phyloP scores from a whole-genome alignment of 176 grass and related monocot species.

The Bolboschoenus planiculmis region DNA sequence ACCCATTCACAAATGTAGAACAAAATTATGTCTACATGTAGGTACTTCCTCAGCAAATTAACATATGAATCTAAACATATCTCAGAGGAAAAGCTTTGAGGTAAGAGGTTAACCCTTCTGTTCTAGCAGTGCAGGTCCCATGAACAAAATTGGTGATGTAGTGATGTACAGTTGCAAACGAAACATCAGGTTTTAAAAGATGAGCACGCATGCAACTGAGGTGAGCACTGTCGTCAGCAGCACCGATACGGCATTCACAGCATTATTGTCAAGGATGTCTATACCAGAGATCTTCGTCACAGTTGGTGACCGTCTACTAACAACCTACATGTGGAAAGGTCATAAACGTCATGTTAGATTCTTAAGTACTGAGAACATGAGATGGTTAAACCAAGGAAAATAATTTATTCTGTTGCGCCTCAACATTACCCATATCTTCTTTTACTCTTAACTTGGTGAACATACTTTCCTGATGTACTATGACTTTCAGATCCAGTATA shows the following conservation, averaged over 20 bases:
- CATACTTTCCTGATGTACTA: constrained; percentile 8
- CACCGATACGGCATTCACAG: constrained; percentile 73
- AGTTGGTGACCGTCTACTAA: constrained; percentile 56
- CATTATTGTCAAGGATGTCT: constrained; percentile 73
- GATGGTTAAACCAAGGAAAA: background rate
- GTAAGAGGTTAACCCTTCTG: background rate
- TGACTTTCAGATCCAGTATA: background rate
- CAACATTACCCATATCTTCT: background rate
- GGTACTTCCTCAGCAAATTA: background rate
- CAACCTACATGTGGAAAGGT: constrained; percentile 53
- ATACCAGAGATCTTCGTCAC: constrained; percentile 80
- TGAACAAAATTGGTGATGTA: background rate
- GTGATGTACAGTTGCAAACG: background rate
- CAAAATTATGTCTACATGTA: background rate
- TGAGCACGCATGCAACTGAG: constrained; percentile 53
- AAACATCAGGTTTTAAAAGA: constrained; percentile 35
- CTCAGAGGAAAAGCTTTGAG: background rate
- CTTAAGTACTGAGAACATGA: background rate
- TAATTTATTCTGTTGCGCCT: background rate
- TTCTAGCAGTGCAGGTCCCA: background rate
- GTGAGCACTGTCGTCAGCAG: constrained; percentile 59
- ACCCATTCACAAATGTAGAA: background rate
- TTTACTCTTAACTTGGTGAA: constrained; percentile 2
- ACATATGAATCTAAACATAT: background rate
- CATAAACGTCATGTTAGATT: background rate